A percentile compares a stretch with the other conserved stretches of the same genome.
These are phyloP conservation scores for Penicillium sp. DNA, from an alignment of 2,329 filamentous ascomycete species.

Conservation along the genomic window DNA sequence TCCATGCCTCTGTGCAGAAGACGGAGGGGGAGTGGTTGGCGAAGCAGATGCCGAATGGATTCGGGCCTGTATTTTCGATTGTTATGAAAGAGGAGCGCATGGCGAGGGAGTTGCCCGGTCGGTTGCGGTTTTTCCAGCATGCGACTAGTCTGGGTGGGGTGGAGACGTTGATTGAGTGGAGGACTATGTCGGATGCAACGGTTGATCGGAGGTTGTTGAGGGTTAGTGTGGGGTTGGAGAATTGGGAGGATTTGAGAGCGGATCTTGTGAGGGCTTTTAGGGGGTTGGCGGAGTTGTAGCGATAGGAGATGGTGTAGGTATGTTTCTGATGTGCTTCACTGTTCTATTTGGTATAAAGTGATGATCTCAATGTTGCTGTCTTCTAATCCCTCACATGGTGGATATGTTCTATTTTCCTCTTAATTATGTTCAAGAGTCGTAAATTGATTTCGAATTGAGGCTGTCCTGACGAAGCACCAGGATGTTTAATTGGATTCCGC, in stretches of 20 bases:
- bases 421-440: too few species aligned
- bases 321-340: too few species aligned
- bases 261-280: constrained; percentile 71
- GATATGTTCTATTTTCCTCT: too few species aligned
- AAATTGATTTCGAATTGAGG: too few species aligned
- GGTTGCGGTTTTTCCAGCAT: constrained; percentile 83
- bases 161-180: constrained; percentile 96
- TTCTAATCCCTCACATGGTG: too few species aligned
- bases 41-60: constrained; percentile 89
- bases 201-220: constrained; percentile 74
- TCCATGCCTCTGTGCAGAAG: constrained; percentile 79
- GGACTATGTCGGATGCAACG: constrained; percentile 76
- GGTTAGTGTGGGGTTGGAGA: constrained; percentile 85
- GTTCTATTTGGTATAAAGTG: too few species aligned
- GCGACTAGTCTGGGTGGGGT: constrained; percentile 93
- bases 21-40: constrained; percentile 70
- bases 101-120: constrained; percentile 73
- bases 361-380: too few species aligned
- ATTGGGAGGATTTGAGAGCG: constrained; percentile 76
- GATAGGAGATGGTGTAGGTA: not conserved
- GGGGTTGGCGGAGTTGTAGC: constrained; percentile 45
- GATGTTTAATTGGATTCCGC: too few species aligned
- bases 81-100: constrained; percentile 60
- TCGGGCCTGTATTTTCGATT: constrained; percentile 83
- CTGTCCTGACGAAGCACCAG: too few species aligned